phyloP scores from a whole-genome alignment of 352 stramenopile species.

The Plasmopara halstedii region DNA sequence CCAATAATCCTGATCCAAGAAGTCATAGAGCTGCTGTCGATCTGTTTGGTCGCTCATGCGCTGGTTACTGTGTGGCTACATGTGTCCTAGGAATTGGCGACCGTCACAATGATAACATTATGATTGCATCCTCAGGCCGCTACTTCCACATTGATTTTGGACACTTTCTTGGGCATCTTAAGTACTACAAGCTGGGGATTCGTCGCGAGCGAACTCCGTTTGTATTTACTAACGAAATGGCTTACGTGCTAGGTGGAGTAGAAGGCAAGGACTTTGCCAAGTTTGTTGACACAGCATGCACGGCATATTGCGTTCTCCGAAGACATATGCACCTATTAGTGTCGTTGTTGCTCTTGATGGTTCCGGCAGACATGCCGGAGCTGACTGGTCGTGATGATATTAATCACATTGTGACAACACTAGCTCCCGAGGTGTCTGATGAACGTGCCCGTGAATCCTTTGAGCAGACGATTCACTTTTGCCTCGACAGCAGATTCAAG shows the following conservation, averaged over 20 bases:
- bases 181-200: conserved; percentile 82
- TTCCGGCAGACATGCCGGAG: conserved; percentile 83
- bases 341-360: conserved; percentile 78
- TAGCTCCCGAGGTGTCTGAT: conserved; percentile 64
- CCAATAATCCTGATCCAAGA: conserved; percentile 65
- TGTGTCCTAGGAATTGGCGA: conserved; percentile 93
- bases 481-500: conserved; percentile 80
- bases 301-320: conserved; percentile 66
- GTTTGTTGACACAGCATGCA: conserved; percentile 67
- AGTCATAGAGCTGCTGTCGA: conserved; percentile 65
- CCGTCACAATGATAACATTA: conserved; percentile 95
- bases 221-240: conserved; percentile 87
- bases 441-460: conserved; percentile 61
- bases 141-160: conserved; percentile 90
- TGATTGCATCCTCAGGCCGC: conserved; percentile 76
- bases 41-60: conserved; percentile 82
- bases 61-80: conserved; percentile 91
- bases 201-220: conserved; percentile 80
- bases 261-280: conserved; percentile 64
- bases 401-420: conserved; percentile 75
- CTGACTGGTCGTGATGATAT: conserved; percentile 75
- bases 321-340: conserved; percentile 85
- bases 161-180: conserved; percentile 83
- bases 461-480: conserved; percentile 74
- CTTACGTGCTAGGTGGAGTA: conserved; percentile 71